Evolutionary conservation across 75 land plant species (phyloP), one percentile per base, ranked within the genome.

Genomic region (Ceratopteris richardii): DNA sequence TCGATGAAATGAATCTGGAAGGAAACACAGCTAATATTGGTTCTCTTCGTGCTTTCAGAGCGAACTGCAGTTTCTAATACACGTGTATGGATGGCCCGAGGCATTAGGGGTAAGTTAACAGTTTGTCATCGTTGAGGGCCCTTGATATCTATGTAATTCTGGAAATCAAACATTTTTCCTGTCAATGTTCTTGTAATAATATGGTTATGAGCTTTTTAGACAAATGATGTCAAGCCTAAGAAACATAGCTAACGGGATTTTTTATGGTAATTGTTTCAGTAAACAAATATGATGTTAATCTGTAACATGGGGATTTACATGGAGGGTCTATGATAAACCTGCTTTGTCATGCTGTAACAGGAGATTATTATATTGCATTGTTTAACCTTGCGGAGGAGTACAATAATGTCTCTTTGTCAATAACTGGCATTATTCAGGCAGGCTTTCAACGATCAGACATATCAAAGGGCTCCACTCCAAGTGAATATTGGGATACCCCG

Each of bases 351-450:
- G 57, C 12, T 44, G 25, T 23, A 57, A 16, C 68, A 89, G 95
- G 86, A 24, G 79, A 82, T 62, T 51, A 66, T 24, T 89, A 89
- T 56, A 53, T 82, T 54, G 75, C 89, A 1, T 78, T 89, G 50
- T 89, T 89, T 79, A 89, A 89, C 53, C 64, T 89, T 26, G 74
- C 66, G 19, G 4, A 63, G 0, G 51, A 42, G 10, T 69, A 29
- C 25, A 65, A 76, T 19, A 29, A 39, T 19, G 65, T 86, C 47
- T 73, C 86, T 17, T 62, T 75, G 25, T 66, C 58, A 20, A 43
- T 70, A 29, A 39, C 51, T 21, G 82, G 79, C 24, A 28, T 89
- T 10, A 17, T 56, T 29, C 12, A 57, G 7, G 37, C 19, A 25
- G 1, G 17, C 19, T 19, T 60, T 2, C 25, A 18, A 65, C 24